Base-by-base conservation (phyloP, 441 rosid species). In the Daphne laureola region DNA sequence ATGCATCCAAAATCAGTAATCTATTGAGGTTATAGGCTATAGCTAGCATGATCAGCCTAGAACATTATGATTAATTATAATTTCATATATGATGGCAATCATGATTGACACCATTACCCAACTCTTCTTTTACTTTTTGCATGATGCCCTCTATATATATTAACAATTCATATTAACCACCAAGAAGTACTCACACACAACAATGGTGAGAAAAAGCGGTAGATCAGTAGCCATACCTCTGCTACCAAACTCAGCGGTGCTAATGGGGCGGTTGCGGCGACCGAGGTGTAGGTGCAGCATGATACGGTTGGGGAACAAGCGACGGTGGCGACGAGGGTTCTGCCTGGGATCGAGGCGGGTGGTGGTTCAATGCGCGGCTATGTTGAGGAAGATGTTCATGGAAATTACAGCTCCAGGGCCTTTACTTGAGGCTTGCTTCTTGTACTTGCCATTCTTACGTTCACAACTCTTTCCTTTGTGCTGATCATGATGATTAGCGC, bases 381-480 rank as follows among this genome's bases (percentile, higher is more conserved):
- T 76, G 59, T 41, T 90, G 51, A 87, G 80, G 77, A 83, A 68
- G 67, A 55, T 83, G 12, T 64, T 90, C 14, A 53, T 73, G 76
- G 75, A 81, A 47, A 70, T 87, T 12, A 71, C 82, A 27, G 71
- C 78, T 2, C 72, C 64, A 51, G 73, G 68, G 42, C 66, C 58
- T 45, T 49, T 65, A 14, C 43, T 74, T 26, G 78, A 81, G 43
- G 56, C 70, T 58, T 77, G 71, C 68, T 70, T 63, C 50, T 75
- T 71, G 75, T 78, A 77, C 57, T 68, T 87, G 26, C 90, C 92
- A 5, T 63, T 81, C 26, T 57, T 87, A 51, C 88, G 92, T 57
- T 77, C 96, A 8, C 98, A 83, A 6, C 41, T 87, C 53, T 83
- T 85, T 64, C 96, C 98, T 15, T 57, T 83, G 0, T 87, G 90